These are phyloP conservation scores for Pseudonectria foliicola DNA, from an alignment of 2,329 filamentous ascomycete genomes.

Conservation along the genomic window DNA sequence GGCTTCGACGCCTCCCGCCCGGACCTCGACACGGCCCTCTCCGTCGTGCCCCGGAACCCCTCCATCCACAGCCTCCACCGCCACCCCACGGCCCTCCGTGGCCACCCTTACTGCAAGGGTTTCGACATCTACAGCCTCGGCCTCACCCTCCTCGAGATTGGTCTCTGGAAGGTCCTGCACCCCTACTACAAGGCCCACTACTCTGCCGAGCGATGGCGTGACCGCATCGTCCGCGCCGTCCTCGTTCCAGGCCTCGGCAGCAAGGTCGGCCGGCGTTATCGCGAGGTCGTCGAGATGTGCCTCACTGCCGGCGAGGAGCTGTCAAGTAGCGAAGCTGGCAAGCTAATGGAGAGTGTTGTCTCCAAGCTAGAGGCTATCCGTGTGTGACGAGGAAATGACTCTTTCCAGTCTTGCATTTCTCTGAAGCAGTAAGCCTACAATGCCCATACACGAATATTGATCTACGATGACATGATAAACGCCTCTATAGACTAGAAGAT, in stretches of 20 bases:
- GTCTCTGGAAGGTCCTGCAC: constrained; percentile 38
- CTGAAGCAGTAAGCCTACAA: neutral
- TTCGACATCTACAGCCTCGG: constrained; percentile 49
- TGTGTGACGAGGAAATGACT: constrained; percentile 14
- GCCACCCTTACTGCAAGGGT: constrained; percentile 37
- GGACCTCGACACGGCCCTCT: constrained; percentile 42
- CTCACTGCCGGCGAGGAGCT: constrained; percentile 31
- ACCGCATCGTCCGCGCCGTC: constrained; percentile 33
- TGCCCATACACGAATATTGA: constrained; percentile 3
- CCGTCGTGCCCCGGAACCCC: constrained; percentile 36
- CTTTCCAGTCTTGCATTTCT: too few species aligned
- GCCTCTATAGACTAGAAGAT: too few species aligned
- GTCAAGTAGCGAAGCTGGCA: constrained; percentile 28
- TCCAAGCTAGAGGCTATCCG: constrained; percentile 31
- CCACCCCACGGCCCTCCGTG: constrained; percentile 36
- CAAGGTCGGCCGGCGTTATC: constrained; percentile 34
- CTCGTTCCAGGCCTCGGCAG: constrained; percentile 34
- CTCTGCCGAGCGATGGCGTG: constrained; percentile 34
- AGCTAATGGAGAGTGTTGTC: constrained; percentile 37
- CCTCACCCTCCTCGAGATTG: constrained; percentile 43
- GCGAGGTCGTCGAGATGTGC: constrained; percentile 35
- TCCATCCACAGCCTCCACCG: constrained; percentile 39
- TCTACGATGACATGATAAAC: too few species aligned
- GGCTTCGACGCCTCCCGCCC: constrained; percentile 51
- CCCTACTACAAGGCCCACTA: constrained; percentile 35